Conservation (phyloP, 164 flowering plant genomes). For the Paratinospora sagittata region DNA sequence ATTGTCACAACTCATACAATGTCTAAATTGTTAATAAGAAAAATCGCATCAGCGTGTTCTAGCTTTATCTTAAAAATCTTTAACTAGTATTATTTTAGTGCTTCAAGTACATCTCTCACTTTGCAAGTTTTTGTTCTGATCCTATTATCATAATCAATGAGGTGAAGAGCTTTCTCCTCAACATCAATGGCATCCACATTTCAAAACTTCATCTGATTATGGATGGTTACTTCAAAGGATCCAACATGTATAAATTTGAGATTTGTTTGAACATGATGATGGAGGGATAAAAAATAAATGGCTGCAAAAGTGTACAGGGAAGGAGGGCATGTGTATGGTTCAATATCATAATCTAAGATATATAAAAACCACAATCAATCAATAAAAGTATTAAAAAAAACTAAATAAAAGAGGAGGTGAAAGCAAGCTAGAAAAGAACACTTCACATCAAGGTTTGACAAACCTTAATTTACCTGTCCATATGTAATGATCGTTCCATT, state of each 20-base stretch:
- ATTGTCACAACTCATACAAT: no score
- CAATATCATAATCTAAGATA: no score
- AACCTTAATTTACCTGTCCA: constrained; percentile 61
- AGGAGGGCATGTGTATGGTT: no score
- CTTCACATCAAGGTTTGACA: neutral
- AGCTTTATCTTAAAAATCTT: neutral
- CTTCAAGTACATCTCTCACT: neutral
- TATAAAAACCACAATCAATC: no score
- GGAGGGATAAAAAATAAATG: neutral
- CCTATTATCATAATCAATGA: neutral
- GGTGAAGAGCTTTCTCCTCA: neutral
- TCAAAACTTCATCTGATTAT: neutral
- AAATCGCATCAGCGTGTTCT: no score
- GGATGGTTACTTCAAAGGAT: neutral
- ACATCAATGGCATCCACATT: neutral
- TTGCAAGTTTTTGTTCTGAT: neutral
- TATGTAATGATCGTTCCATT: constrained; percentile 82
- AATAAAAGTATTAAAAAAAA: no score
- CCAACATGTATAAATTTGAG: neutral
- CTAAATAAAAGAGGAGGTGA: no score
- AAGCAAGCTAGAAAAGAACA: no score
- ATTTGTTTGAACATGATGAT: neutral
- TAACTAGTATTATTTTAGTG: neutral
- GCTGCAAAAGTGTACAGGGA: neutral
- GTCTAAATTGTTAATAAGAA: no score